Base-by-base conservation (phyloP, 768 basidiomycete genomes). In the Floccularia luteovirens region DNA sequence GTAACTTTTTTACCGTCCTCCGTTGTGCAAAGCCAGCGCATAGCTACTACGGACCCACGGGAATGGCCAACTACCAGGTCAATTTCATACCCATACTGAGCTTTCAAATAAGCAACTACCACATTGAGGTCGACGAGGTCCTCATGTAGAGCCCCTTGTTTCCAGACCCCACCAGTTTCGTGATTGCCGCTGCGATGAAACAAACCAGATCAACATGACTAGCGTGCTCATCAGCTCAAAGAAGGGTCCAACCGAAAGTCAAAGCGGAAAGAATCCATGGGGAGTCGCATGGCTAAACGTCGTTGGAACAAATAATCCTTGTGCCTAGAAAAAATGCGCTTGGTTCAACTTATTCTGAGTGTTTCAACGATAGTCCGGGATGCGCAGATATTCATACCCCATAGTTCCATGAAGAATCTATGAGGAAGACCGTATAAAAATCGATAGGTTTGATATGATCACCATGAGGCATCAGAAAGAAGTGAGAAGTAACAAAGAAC, bases 291-390 rank as follows among this genome's bases (percentile, higher is more conserved):
- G 2, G 83, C 84, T 14, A 90, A 75, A 11, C 72, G 75, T 52
- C 79, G 81, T 58, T 84, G 82, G 64, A 82, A 89, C 35, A 90
- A 56, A 60, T 90, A 90, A 54, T 90, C 82, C 50, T 89, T 89
- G 58, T 90, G 88, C 51, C 87, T 90, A 58, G 35, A 51, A 49
- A 25, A 36, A 27, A 23, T 20, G 30, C 31, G 38, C 41, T 46
- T 48, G 44, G 41, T 25, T 44, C 38, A 28, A 33, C 35, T 27
- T 31, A 35, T 42, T 47, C 31, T 50, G 45, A 24, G 41, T n/a
- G n/a, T n/a, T n/a, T n/a, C 45, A 45, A 46, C 45, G 36, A 33
- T 36, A 31, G 39, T 44, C 47, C 48, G 53, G 55, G 50, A 51
- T 45, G 45, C 45, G 54, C 52, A 54, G 44, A 43, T 54, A 48